Evolutionary conservation across 495 filamentous ascomycete genomes (phyloP).

Genomic region (Penicillium steckii): DNA sequence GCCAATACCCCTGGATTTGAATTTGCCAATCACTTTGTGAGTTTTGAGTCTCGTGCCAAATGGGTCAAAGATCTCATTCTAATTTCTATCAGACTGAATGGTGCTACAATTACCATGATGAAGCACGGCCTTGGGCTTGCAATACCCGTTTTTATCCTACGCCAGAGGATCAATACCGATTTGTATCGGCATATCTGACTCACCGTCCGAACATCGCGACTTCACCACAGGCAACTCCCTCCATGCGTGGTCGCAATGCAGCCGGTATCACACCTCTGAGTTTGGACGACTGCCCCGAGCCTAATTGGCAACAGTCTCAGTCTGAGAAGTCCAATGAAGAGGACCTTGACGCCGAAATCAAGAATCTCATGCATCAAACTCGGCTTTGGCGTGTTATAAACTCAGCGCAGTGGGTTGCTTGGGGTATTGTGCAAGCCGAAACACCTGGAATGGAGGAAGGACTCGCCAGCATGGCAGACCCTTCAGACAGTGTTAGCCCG

Average conservation of each 20-base stretch:
- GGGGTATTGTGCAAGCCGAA: slow-evolving; percentile 95
- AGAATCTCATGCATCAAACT: slow-evolving; percentile 71
- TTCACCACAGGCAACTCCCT: slow-evolving; percentile 54
- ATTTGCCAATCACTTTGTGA: slow-evolving; percentile 95
- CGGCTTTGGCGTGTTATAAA: slow-evolving; percentile 83
- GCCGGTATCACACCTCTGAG: slow-evolving; percentile 34
- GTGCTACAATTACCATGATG: slow-evolving; percentile 95
- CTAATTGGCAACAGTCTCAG: slow-evolving; percentile 24
- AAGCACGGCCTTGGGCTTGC: slow-evolving; percentile 60
- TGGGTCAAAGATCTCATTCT: neutral
- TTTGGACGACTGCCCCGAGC: slow-evolving; percentile 32
- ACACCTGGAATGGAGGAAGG: slow-evolving; percentile 59
- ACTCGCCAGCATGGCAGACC: slow-evolving; percentile 20
- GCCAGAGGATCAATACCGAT: slow-evolving; percentile 75
- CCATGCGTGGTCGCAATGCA: slow-evolving; percentile 35
- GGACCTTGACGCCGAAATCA: slow-evolving; percentile 59
- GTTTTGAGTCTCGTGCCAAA: slow-evolving; percentile 15
- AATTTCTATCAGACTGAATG: slow-evolving; percentile 65
- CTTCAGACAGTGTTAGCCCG: slow-evolving; percentile 1
- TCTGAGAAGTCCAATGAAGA: slow-evolving; percentile 61
- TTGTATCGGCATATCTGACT: slow-evolving; percentile 81
- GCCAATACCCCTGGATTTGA: slow-evolving; percentile 86
- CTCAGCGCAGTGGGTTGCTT: slow-evolving; percentile 89
- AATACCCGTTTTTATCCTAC: slow-evolving; percentile 71
- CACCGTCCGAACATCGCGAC: slow-evolving; percentile 63